These are phyloP conservation scores for Aspergillus amoenus DNA, from an alignment of 2,329 filamentous ascomycete species.

Conservation along the genomic window DNA sequence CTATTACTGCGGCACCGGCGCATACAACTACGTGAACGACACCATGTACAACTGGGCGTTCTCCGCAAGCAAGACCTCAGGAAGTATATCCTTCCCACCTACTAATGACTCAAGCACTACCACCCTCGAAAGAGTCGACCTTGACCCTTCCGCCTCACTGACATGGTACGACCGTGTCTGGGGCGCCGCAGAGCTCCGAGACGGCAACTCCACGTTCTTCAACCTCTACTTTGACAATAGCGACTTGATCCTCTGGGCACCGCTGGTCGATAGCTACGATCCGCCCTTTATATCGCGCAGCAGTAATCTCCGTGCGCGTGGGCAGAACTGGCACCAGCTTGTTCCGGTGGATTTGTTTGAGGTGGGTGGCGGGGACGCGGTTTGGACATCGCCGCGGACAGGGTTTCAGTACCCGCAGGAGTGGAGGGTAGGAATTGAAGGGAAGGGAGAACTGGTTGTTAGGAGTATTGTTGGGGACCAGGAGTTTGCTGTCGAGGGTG, in stretches of 20 bases:
- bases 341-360: background rate
- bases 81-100: background rate
- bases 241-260: background rate
- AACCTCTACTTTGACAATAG: background rate
- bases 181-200: background rate
- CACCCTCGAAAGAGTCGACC: background rate
- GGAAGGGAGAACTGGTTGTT: background rate
- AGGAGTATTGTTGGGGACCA: background rate
- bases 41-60: background rate
- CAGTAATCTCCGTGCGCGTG: background rate
- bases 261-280: background rate
- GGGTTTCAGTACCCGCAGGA: background rate
- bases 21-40: background rate
- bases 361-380: background rate
- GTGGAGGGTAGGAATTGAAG: background rate
- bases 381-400: background rate
- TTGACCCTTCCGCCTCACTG: background rate
- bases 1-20: background rate
- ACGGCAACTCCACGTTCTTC: background rate
- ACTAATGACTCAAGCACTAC: too few species aligned
- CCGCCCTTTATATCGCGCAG: background rate
- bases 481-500: background rate
- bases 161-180: constrained; percentile 1
- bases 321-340: background rate
- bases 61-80: background rate